phyloP scores from a whole-genome alignment of 2,329 filamentous ascomycete species.

The Phialocephala sp. region DNA sequence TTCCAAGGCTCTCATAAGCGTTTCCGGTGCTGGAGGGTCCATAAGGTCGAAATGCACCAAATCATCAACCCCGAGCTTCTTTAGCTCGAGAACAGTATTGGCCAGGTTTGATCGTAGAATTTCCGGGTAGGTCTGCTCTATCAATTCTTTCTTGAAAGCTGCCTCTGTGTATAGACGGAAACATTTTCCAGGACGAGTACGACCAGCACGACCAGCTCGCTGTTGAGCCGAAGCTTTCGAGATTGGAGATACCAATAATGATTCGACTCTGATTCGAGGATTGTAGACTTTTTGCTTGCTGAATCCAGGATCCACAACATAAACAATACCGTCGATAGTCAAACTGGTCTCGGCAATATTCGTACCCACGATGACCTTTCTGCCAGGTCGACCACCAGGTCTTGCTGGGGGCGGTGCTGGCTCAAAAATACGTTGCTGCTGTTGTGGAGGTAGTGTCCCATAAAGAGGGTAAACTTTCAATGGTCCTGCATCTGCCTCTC shows the following conservation, averaged over 20 bases:
- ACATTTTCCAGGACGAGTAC: conserved; percentile 97
- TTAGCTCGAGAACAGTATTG: conserved; percentile 93
- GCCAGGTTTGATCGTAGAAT: conserved; percentile 93
- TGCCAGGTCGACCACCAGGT: conserved; percentile 81
- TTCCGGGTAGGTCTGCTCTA: conserved; percentile 96
- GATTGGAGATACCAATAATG: conserved; percentile 94
- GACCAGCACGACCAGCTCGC: conserved; percentile 97
- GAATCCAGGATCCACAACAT: conserved; percentile 98
- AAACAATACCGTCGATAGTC: conserved; percentile 98
- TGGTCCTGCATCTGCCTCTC: conserved; percentile 90
- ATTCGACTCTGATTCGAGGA: conserved; percentile 93
- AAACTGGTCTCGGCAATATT: conserved; percentile 98
- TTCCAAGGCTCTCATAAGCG: conserved; percentile 95
- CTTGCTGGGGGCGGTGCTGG: conserved; percentile 76
- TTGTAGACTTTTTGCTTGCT: conserved; percentile 99
- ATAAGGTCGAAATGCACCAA: conserved; percentile 98
- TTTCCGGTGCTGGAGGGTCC: conserved; percentile 97
- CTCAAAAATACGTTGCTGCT: conserved; percentile 96
- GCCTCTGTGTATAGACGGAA: conserved; percentile 95
- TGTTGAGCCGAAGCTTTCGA: conserved; percentile 98
- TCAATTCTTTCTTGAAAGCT: conserved; percentile 97
- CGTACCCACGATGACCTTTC: conserved; percentile 92
- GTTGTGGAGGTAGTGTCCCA: conserved; percentile 86
- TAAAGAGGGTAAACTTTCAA: conserved; percentile 92
- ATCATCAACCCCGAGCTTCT: conserved; percentile 95